Base-by-base conservation (phyloP, 2,329 filamentous ascomycete species). In the Hirsutella rhossiliensis region DNA sequence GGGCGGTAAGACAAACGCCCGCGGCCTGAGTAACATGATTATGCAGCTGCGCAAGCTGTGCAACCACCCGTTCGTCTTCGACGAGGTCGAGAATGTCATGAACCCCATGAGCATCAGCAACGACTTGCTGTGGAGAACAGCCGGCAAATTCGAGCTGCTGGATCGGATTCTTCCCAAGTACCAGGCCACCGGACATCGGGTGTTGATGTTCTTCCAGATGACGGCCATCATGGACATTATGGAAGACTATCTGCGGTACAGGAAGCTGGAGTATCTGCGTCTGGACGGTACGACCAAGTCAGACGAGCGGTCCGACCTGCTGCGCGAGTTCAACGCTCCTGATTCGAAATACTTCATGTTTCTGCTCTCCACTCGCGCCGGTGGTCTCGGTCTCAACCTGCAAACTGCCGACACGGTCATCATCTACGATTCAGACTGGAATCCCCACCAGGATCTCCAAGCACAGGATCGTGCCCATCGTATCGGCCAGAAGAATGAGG, bases 211-310 rank as follows among this genome's bases (percentile, higher is more conserved):
- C 76, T 98, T 98, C 75, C 92, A 98, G 63, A 98, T 98, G 92
- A 98, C 92, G 4, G 89, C 94, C 49, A 98, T 98, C 61, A 98
- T 98, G 92, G 95, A 98, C 66, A 98, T 98, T 58, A 97, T 98
- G 92, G 92, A 98, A 56, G 92, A 98, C 62, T 98, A 94, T 62
- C 67, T 98, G 49, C 83, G 90, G 4, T 83, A 87, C 57, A 78
- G 87, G 51, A 84, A 82, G 40, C 73, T 95, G 53, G 75, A 84
- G 57, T 98, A 94, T 61, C 74, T 98, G 52, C 88, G 92, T 61
- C 73, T 98, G 47, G 92, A 98, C 58, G 92, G 92, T 69, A 92
- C 88, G 1, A 98, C 92, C 39, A 98, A 98, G 63, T 89, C 92
- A 1, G 92, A 98, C 58, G 92, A 98, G 65, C 87, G 92, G 52